A percentile compares a stretch with the other conserved stretches of the same genome.
Evolutionary conservation across 176 grass and related monocot species (phyloP).

Genomic region (Carex littledalei): DNA sequence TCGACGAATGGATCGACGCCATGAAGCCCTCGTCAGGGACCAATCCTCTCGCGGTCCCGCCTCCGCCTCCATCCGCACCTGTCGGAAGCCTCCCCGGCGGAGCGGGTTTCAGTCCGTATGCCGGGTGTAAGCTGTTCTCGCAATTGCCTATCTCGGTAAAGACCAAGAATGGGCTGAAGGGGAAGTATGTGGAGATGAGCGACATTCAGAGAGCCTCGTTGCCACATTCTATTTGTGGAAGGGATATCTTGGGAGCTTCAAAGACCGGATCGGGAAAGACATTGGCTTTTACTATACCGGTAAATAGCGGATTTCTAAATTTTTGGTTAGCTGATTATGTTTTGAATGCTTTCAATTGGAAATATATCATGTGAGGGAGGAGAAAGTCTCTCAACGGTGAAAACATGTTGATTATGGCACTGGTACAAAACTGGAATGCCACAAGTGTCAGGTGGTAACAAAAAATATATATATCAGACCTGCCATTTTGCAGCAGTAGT

Average conservation of each 20-base stretch:
- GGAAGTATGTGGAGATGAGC: slow-evolving; percentile 65
- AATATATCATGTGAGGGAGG: too few species aligned
- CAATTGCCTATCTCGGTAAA: slow-evolving; percentile 70
- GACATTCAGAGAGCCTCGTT: slow-evolving; percentile 82
- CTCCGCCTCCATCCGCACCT: slow-evolving; percentile 1
- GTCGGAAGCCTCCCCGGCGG: neutral
- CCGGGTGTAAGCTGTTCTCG: slow-evolving; percentile 53
- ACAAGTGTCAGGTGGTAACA: neutral
- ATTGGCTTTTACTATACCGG: slow-evolving; percentile 83
- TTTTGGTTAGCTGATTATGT: slow-evolving; percentile 15
- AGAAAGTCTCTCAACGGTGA: too few species aligned
- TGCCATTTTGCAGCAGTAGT: neutral
- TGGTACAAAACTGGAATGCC: neutral
- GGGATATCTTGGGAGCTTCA: slow-evolving; percentile 75
- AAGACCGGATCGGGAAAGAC: slow-evolving; percentile 96
- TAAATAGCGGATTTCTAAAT: slow-evolving; percentile 8
- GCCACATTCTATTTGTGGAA: slow-evolving; percentile 75
- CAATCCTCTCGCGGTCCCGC: slow-evolving; percentile 39
- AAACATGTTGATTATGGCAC: neutral
- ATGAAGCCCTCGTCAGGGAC: slow-evolving; percentile 55
- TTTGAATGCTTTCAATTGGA: neutral
- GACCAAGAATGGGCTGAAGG: slow-evolving; percentile 56
- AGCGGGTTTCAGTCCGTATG: slow-evolving; percentile 45
- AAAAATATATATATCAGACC: neutral
- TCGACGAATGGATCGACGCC: slow-evolving; percentile 75